Evolutionary conservation across 169 alveolate species (phyloP).

Genomic region (Cryptosporidium tyzzeri): DNA sequence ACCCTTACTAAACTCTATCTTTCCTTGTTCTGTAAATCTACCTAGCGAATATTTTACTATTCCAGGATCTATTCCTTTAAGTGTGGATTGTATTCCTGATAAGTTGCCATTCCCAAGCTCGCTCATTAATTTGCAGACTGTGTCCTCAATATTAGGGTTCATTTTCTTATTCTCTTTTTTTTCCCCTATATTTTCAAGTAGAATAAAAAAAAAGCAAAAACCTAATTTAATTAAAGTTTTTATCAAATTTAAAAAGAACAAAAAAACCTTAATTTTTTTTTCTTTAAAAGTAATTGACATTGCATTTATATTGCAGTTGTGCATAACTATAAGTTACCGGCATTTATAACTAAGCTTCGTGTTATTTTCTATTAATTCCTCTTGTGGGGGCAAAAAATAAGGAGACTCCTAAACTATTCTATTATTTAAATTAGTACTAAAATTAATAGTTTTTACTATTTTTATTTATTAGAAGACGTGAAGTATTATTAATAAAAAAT

Average conservation of each 20-base stretch:
- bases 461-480: neutral
- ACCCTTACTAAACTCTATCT: constrained; percentile 14
- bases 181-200: no score
- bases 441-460: no score
- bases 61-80: constrained; percentile 63
- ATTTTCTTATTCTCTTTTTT: neutral
- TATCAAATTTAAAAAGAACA: neutral
- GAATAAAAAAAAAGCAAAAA: constrained; percentile 11
- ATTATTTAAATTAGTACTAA: no score
- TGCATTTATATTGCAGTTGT: neutral
- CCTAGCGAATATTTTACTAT: constrained; percentile 13
- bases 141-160: constrained; percentile 37
- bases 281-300: neutral
- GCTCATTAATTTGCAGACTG: constrained; percentile 63
- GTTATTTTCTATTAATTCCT: neutral
- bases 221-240: neutral
- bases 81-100: constrained; percentile 55
- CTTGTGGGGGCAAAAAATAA: neutral
- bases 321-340: neutral
- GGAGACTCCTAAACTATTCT: neutral
- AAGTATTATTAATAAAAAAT: no score
- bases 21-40: constrained; percentile 57
- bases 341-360: neutral
- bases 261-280: neutral
- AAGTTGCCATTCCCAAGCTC: constrained; percentile 35